A percentile compares a stretch with the other conserved stretches of the same genome.
Conservation (phyloP, 805 yeast genomes). For the Candida stauntonica region DNA sequence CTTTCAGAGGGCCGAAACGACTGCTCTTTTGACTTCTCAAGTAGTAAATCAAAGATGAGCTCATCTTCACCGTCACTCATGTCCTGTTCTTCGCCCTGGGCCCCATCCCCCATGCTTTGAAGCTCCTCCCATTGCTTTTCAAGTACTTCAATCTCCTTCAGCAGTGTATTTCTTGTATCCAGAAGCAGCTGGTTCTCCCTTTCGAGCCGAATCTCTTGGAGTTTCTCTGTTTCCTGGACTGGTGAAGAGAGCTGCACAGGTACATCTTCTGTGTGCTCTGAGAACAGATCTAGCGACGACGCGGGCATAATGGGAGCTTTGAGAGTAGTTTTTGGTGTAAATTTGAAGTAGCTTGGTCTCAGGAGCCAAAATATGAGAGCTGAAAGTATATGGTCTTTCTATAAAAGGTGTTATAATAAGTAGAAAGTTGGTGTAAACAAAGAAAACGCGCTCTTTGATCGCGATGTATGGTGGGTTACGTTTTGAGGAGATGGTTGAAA, state of each 20-base stretch:
- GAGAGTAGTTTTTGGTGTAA: too few relatives aligned
- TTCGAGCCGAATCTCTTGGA: constrained; percentile 13
- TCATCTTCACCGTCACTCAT: constrained; percentile 8
- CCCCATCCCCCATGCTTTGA: constrained; percentile 11
- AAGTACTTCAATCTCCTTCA: constrained; percentile 17
- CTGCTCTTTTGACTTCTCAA: constrained; percentile 4
- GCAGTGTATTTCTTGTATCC: constrained; percentile 8
- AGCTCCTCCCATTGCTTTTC: constrained; percentile 22
- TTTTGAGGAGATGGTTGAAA: too few relatives aligned
- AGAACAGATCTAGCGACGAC: constrained; percentile 13
- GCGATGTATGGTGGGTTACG: background rate
- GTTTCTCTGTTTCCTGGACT: constrained; percentile 13
- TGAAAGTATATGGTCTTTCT: too few relatives aligned
- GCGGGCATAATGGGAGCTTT: too few relatives aligned
- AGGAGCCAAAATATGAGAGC: too few relatives aligned
- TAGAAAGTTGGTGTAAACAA: too few relatives aligned
- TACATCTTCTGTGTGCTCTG: constrained; percentile 11
- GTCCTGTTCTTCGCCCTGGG: constrained; percentile 3
- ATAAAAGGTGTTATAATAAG: too few relatives aligned
- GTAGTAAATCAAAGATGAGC: constrained; percentile 11
- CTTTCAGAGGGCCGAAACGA: background rate
- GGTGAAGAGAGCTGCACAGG: constrained; percentile 16
- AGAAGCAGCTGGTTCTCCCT: constrained; percentile 13
- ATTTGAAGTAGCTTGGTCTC: too few relatives aligned
- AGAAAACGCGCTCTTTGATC: background rate